Conservation (phyloP, 2,329 filamentous ascomycete species). For the Coleophoma cylindrospora region DNA sequence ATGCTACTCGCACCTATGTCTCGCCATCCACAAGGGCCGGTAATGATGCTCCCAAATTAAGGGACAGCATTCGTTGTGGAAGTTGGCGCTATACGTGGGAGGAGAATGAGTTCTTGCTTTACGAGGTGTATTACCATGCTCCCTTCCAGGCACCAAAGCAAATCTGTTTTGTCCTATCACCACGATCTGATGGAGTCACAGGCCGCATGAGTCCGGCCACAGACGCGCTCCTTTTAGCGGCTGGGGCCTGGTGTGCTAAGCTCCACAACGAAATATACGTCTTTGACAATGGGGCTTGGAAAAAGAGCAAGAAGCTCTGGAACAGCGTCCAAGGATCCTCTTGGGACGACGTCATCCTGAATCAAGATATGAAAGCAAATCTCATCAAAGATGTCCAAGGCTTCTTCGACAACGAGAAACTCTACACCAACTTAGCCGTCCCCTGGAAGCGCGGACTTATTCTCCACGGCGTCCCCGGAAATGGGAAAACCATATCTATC, state of each 20-base stretch:
- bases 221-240: conserved; percentile 50
- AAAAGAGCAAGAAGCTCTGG: conserved; percentile 56
- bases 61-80: conserved; percentile 11
- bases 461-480: conserved; percentile 60
- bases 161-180: conserved; percentile 7
- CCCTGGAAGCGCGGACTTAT: conserved; percentile 68
- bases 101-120: conserved; percentile 10
- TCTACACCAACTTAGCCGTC: conserved; percentile 57
- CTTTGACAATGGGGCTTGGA: conserved; percentile 57
- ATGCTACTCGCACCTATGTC: conserved; percentile 4
- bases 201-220: conserved; percentile 10
- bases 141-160: not conserved
- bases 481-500: conserved; percentile 67
- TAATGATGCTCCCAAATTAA: not conserved
- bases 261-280: conserved; percentile 64
- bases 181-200: not conserved
- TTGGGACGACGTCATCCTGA: conserved; percentile 63
- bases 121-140: conserved; percentile 10
- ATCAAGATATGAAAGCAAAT: conserved; percentile 57
- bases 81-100: conserved; percentile 12
- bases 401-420: conserved; percentile 55
- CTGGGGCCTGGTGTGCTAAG: conserved; percentile 47
- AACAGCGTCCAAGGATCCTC: conserved; percentile 43
- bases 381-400: conserved; percentile 57
- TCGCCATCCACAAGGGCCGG: too few species aligned